Base-by-base conservation (phyloP, 805 yeast species). In the Yamadazyma phyllophila region DNA sequence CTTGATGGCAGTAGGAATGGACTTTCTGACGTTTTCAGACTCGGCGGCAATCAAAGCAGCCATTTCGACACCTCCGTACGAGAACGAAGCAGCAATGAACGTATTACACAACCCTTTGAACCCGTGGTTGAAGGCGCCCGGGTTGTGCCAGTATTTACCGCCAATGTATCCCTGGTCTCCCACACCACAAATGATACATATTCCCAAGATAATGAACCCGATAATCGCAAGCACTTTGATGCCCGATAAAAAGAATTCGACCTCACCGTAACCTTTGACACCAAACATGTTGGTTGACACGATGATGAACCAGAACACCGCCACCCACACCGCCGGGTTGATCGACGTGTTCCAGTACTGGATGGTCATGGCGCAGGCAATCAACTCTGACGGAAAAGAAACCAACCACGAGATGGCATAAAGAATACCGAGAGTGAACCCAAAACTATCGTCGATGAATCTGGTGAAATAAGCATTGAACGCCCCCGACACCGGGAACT, bases 11-110 rank as follows among this genome's bases (percentile, higher is more conserved):
- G 58, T 60, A 16, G 76, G 77, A 44, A 71, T 57, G 2, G 71
- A 58, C 36, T 61, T 59, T 39, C 71, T 54, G 7, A 75, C 75
- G 52, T 71, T 67, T 35, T 59, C 62, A 6, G 71, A 61, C 51
- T 71, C 77, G 11, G 69, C 69, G 29, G 69, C 66, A n/a, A 69
- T 66, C 37, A 67, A 59, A 12, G 67, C 69, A 11, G 62, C 63
- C 52, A 67, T 56, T 53, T 67, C 73, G 29, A 58, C 57, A 30
- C 71, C 71, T 3, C 69, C 70, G 38, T 62, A 61, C 12, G 66
- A 56, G 46, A 62, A 66, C 5, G 67, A 57, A 1, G 70, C 70
- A 1, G 65, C 54, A 20, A 67, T 62, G 36, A 67, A 66, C 5
- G 63, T 61, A 17, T 68, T 54, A 39, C 67, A 62, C 5, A 67